Evolutionary conservation across 129 eudicot species (phyloP), one percentile per base, ranked within the genome.

Genomic region (Heracleum sosnowskyi): DNA sequence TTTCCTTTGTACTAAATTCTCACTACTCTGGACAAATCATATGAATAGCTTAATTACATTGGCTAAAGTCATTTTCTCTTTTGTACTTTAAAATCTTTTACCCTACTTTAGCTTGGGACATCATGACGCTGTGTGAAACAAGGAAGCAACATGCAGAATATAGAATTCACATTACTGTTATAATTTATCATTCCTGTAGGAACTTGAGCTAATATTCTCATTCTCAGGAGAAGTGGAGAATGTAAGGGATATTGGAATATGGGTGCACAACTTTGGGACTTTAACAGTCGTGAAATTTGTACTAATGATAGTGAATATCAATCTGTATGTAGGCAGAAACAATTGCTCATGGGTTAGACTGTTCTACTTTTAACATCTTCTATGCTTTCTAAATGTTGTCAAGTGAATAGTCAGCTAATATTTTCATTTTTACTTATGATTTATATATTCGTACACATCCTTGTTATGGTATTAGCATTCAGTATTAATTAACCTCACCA

Each of bases 21-120:
- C 53, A 24, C 51, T 72, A 20, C 53, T 72, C 53, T n/a, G 33
- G 53, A 72, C 76, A 72, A 72, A 72, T 40, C 51, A n/a, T 20
- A 41, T 72, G 53, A 24, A 41, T 72, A 31, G 28, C 33, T 20
- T 22, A 72, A 41, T 12, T 12, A 41, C 53, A 41, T 16, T 39
- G 34, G 51, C 76, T 72, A 40, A 41, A 41, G 76, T 53, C 36
- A 12, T 39, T 72, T 72, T 72, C 53, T 20, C 4, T 22, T 72
- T 72, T 40, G 35, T 20, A n/a, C 31, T 72, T 72, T 72, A 40
- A 22, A 40, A n/a, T 5, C 76, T 39, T 40, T n/a, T 41, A 12
- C 34, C 53, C 51, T 24, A 41, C 53, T 41, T 72, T 41, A 13
- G 45, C 5, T 1, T 69, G 36, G 51, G 35, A n/a, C 36, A 41